These are phyloP conservation scores for Verbascum thapsus DNA, from an alignment of 257 asterid genomes.

Conservation along the genomic window DNA sequence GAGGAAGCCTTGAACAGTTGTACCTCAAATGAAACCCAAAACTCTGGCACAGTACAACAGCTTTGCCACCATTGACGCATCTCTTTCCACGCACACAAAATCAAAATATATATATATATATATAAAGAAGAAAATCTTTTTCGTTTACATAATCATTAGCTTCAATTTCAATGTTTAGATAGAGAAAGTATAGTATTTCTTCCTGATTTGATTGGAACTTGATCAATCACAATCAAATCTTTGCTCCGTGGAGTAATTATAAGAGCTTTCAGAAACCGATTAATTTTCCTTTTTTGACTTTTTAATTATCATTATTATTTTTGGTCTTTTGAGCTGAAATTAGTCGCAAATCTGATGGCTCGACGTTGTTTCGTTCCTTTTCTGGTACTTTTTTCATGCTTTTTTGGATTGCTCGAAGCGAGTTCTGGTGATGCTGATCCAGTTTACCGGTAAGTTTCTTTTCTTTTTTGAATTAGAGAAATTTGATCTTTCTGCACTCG, in stretches of 20 bases:
- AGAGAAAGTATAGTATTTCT: constrained; percentile 3
- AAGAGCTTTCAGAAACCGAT: constrained; percentile 5
- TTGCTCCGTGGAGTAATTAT: constrained; percentile 14
- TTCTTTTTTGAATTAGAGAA: not conserved
- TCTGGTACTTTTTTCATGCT: constrained; percentile 44
- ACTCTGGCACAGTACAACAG: not conserved
- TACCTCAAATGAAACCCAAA: not conserved
- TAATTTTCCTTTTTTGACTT: constrained; percentile 3
- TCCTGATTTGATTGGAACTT: constrained; percentile 33
- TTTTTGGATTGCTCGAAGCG: constrained; percentile 47
- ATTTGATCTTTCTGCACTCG: not conserved
- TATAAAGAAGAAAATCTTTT: not conserved
- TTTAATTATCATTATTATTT: constrained; percentile 9
- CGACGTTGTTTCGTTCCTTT: constrained; percentile 45
- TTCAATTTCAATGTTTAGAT: not conserved
- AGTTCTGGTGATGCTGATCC: constrained; percentile 84
- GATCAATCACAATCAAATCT: constrained; percentile 33
- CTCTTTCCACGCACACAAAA: constrained; percentile 27
- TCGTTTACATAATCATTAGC: not conserved
- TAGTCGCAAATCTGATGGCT: constrained; percentile 41
- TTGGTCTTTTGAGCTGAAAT: constrained; percentile 3
- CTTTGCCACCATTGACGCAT: constrained; percentile 15
- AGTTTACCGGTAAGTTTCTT: constrained; percentile 54
- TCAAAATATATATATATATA: not conserved
- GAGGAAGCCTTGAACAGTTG: not conserved